Base-by-base conservation (phyloP, 2,329 filamentous ascomycete species). In the Drechslerella dactyloides region DNA sequence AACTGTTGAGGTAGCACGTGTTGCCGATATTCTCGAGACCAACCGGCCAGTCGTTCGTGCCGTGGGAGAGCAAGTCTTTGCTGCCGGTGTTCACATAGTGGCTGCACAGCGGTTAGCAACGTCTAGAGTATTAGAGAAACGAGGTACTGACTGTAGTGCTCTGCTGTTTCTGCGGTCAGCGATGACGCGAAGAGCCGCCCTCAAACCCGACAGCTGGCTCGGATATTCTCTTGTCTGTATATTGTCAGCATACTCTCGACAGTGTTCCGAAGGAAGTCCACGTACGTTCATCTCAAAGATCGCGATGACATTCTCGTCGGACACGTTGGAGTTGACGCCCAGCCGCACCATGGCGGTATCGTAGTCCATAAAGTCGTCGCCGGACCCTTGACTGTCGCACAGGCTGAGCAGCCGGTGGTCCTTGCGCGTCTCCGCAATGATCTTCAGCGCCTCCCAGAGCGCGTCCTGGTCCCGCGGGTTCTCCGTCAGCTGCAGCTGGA, bases 1-100 rank as follows among this genome's bases (percentile, higher is more conserved):
- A 85, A 80, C 93, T 97, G 82, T 99, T 99, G 61, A 99, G 84
- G 77, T 99, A 99, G 79, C 94, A 99, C 0, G 96, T 99, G 77
- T 99, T 99, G 69, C 94, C 93, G 65, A 97, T 96, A 76, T 97
- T 99, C 74, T 88, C 85, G 4, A 97, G 84, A 0, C 94, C 94
- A 21, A 96, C 90, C 0, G 94, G 94, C 79, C 90, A 87, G 30
- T 85, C 82, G 52, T 59, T 55, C 33, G 62, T 72, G 35, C 68
- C 68, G 24, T 54, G 46, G 3, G 40, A 51, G 17, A 72, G 58
- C 10, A 61, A 19, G 1, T 65, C 42, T 24, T 65, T 72, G 54
- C 44, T 72, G 1, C 68, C 68, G 2, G 68, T 72, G 8, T 27
- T 65, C 2, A 65, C 30, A 33, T 65, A 72, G 24, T 72, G 55